Base-by-base conservation (phyloP, 2,329 filamentous ascomycete species). In the Blastomyces silverae region DNA sequence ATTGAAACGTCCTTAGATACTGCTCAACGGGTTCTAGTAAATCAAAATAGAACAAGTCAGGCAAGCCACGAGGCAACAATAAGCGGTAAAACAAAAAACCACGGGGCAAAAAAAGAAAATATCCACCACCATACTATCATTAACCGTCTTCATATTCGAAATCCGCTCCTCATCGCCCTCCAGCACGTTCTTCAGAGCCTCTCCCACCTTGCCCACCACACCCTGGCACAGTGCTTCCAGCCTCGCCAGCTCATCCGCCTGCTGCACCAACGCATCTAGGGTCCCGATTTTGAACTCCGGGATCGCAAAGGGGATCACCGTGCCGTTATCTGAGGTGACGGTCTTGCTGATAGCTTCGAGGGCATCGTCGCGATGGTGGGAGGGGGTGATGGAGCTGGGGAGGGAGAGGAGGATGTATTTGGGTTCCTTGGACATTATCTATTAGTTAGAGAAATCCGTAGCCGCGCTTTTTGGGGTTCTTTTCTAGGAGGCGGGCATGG, bases 261-360 rank as follows among this genome's bases (percentile, higher is more conserved):
- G 93, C 79, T 96, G 91, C 56, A 99, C 92, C 65, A 99, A 83
- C 50, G 90, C 91, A 79, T 99, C 94, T 48, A 99, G 84, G 0
- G 94, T 97, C 65, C 94, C 94, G 76, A 99, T 96, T 82, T 97
- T 99, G 84, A 99, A 97, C 69, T 92, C 89, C 25, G 94, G 94
- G 68, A 97, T 89, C 64, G 85, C 81, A 75, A 97, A 97, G 2
- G 87, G 87, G 62, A 87, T 81, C 57, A 91, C 88, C 62, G 84
- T 86, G 74, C 89, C 91, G 76, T 90, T 87, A 71, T 96, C 90
- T 65, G 85, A 80, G 61, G 85, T 82, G 64, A 96, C 83, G 53
- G 88, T 91, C 64, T 87, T 80, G 70, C 87, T 86, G 67, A 99
- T 79, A 57, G 91, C 85, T 59, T 87, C 84, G 70, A 97, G 82